Conservation (phyloP, 2,329 filamentous ascomycete species). For the Botrytis hyacinthi region DNA sequence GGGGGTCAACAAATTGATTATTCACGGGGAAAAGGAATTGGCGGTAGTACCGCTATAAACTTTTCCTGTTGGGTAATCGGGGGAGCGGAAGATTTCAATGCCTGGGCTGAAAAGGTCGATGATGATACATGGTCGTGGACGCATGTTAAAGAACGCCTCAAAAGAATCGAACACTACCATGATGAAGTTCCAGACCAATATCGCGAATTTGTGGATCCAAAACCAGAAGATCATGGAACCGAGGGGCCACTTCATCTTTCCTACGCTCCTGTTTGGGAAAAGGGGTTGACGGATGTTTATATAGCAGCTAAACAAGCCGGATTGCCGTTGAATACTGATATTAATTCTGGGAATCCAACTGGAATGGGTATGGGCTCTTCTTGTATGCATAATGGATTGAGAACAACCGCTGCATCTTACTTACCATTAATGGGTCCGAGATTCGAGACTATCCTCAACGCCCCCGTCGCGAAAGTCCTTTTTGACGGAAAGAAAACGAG, state of each 20-base stretch:
- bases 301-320: conserved; percentile 51
- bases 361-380: conserved; percentile 53
- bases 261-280: conserved; percentile 50
- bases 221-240: conserved; percentile 48
- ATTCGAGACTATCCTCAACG: conserved; percentile 50
- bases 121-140: conserved; percentile 58
- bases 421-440: conserved; percentile 48
- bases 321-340: conserved; percentile 50
- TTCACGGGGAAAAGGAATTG: conserved; percentile 42
- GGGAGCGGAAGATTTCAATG: conserved; percentile 58
- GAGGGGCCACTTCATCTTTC: conserved; percentile 49
- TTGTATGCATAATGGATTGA: conserved; percentile 48
- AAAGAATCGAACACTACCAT: conserved; percentile 54
- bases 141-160: conserved; percentile 50
- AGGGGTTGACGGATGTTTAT: conserved; percentile 46
- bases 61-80: conserved; percentile 52
- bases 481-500: conserved; percentile 22
- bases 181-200: conserved; percentile 41
- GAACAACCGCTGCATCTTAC: conserved; percentile 53
- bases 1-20: conserved; percentile 33
- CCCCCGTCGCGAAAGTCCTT: conserved; percentile 48
- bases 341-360: conserved; percentile 58
- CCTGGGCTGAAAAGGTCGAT: conserved; percentile 55
- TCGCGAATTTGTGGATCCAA: conserved; percentile 48
- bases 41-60: conserved; percentile 44